A percentile compares a stretch with the other conserved stretches of the same genome.
These are phyloP conservation scores for Aspergillus sclerotioniger DNA, from an alignment of 495 filamentous ascomycete species.

Conservation along the genomic window DNA sequence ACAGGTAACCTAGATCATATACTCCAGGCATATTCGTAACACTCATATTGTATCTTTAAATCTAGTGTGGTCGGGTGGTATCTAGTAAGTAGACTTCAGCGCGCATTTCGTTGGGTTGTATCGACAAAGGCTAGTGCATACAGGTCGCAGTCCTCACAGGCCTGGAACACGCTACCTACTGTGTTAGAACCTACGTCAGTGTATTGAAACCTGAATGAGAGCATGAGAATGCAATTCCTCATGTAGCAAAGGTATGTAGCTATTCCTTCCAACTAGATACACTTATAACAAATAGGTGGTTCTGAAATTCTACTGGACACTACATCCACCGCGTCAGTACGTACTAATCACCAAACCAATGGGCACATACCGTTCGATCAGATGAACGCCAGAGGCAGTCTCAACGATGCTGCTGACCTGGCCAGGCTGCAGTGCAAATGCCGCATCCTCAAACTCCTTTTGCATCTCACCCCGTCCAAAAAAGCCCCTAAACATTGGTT, in stretches of 20 bases:
- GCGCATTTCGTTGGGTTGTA: no score
- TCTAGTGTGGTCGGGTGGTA: no score
- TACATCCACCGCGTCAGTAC: conserved; percentile 19
- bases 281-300: conserved; percentile 1
- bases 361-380: conserved; percentile 80
- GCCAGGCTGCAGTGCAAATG: conserved; percentile 80
- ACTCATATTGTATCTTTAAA: no score
- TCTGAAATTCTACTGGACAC: conserved; percentile 31
- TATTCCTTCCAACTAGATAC: neutral
- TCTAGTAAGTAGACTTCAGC: no score
- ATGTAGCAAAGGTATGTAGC: neutral
- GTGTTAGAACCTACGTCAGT: neutral
- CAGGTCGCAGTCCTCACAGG: no score
- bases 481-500: conserved; percentile 61
- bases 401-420: conserved; percentile 84
- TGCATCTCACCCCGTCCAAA: conserved; percentile 96
- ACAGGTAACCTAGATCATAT: no score
- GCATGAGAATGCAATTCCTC: neutral
- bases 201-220: neutral
- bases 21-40: no score
- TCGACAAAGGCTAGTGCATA: no score
- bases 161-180: no score
- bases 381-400: conserved; percentile 90
- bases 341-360: neutral
- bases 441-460: conserved; percentile 95